Evolutionary conservation across 192 early-diverging fungal genomes (phyloP), one percentile per base, ranked within the genome.

Genomic region (Entomortierella beljakovae): DNA sequence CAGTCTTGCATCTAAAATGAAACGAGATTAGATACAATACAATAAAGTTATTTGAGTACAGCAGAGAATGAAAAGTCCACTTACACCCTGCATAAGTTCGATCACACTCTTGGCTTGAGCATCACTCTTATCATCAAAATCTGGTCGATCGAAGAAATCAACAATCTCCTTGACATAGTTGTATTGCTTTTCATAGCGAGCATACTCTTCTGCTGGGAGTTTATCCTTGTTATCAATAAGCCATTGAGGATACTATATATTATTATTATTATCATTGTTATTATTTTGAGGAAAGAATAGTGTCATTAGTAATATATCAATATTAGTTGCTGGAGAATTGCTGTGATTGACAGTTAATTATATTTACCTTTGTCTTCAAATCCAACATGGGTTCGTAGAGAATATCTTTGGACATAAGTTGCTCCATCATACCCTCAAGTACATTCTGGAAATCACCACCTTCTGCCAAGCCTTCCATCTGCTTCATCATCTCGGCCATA

Each of bases 381-480:
- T 99, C 97, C 82, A 92, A 94, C 86, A 99, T 95, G 11, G 97
- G 97, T 81, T 99, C 97, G 83, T 96, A 94, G 49, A 99, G 83
- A 26, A 98, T 84, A 32, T 98, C 97, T 69, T 95, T 97, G 43
- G 91, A 92, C 91, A 97, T 94, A 35, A 99, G 82, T 81, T 97
- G 89, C 46, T 93, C 88, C 87, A 99, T 94, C 72, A 99, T 90
- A 18, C 89, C 89, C 65, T 94, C 94, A 7, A 99, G 89, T 64
- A 96, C 87, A 29, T 91, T 86, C 64, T 96, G 92, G 72, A 98
- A 92, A 55, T 96, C 92, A 2, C 89, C 88, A 55, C 85, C 87
- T 37, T 90, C 90, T 70, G 92, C 88, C 79, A 94, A 75, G 16
- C 84, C 85, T 57, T 96, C 95, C 72, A 97, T 88, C 63, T 96